Conservation (phyloP, 129 eudicot species). For the Escallonia herrerae region DNA sequence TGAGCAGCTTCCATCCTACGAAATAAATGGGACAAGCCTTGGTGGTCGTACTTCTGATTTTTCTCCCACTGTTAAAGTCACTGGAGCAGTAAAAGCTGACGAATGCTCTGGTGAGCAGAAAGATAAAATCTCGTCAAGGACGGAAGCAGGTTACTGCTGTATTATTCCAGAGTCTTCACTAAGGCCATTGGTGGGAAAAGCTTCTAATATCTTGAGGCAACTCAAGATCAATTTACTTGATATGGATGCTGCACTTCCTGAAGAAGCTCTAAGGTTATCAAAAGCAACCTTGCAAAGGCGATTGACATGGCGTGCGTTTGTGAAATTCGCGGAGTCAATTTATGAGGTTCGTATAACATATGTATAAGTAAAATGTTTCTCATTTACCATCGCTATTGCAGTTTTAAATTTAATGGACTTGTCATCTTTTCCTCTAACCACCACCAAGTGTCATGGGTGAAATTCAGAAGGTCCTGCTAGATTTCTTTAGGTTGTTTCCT, state of each 20-base stretch:
- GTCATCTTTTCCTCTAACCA: no score
- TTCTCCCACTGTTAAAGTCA: neutral
- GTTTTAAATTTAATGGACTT: no score
- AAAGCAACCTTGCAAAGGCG: conserved; percentile 18
- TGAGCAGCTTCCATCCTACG: conserved; percentile 1
- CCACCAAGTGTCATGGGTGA: no score
- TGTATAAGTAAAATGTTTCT: no score
- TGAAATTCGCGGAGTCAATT: conserved; percentile 29
- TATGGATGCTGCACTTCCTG: conserved; percentile 72
- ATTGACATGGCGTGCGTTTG: conserved; percentile 38
- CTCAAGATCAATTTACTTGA: conserved; percentile 51
- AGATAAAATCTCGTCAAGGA: neutral
- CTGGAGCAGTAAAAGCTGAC: neutral
- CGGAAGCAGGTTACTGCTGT: conserved; percentile 7
- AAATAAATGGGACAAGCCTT: neutral
- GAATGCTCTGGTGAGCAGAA: neutral
- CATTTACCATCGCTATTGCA: no score
- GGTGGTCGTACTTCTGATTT: neutral
- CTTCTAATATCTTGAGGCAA: conserved; percentile 23
- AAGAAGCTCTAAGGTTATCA: conserved; percentile 31
- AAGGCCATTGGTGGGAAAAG: conserved; percentile 29
- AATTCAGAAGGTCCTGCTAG: no score
- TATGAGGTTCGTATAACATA: conserved; percentile 23
- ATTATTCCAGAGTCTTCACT: conserved; percentile 17
- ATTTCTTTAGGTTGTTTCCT: no score